Evolutionary conservation across 169 alveolate genomes (phyloP), one percentile per base, ranked within the genome.

Genomic region (Miamiensis avidus): DNA sequence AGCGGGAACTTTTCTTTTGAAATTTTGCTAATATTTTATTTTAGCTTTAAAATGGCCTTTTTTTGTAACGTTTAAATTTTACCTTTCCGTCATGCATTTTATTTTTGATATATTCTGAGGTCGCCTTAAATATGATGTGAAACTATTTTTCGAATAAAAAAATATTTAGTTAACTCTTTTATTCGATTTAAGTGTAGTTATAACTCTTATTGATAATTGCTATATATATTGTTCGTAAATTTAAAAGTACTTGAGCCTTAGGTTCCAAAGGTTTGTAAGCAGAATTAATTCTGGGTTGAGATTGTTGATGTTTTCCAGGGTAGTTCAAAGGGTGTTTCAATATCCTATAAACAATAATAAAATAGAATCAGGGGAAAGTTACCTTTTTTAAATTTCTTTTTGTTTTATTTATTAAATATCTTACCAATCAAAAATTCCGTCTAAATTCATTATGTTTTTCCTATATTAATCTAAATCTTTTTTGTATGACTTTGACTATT

Each of bases 251-350:
- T 86, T 86, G 32, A 28, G 90, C 90, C 32, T 86, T 86, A n/a
- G 90, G 84, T 81, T 86, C 90, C 65, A 86, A 81, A 28, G 90
- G 90, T 32, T 86, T 86, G 65, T 86, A 86, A 72, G 86, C 77
- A 28, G 81, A 69, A 29, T 81, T 34, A n/a, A 82, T 86, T 86
- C 90, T 86, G 27, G 90, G 90, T 75, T 86, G 31, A 27, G 90
- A 86, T 74, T 86, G 87, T 64, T 81, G 29, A 65, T 86, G 86
- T 73, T 86, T 86, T 30, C 90, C 90, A 29, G 90, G 90, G 76
- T 86, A 86, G 30, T 86, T 86, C 30, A 74, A 25, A 11, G 82
- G 86, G 69, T 86, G 78, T 28, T 33, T 81, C 31, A 86, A 31
- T 81, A 86, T 86, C 86, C 90, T 86, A n/a, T 69, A 25, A 28